Percentiles rank a stretch among this genome's conserved stretches.
These are phyloP conservation scores for Pichia sp. DNA, from an alignment of 1,139 yeast species.

Conservation along the genomic window DNA sequence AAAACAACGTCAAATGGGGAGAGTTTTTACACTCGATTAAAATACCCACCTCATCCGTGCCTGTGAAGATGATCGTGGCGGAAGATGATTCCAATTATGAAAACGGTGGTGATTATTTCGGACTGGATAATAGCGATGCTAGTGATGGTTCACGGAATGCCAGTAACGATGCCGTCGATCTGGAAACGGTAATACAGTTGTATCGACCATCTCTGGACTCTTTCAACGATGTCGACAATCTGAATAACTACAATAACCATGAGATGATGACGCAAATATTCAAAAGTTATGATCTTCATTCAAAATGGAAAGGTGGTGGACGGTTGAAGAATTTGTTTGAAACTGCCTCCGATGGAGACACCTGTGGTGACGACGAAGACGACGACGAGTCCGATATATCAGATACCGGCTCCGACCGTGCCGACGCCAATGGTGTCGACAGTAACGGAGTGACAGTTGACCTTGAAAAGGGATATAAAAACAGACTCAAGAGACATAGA, in stretches of 20 bases:
- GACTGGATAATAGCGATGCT: background rate
- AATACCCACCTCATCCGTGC: slow-evolving; percentile 8
- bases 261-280: slow-evolving; percentile 5
- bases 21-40: slow-evolving; percentile 28
- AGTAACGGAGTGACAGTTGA: slow-evolving; percentile 5
- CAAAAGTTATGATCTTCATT: slow-evolving; percentile 35
- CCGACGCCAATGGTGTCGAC: background rate
- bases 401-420: too few species aligned
- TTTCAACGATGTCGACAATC: background rate
- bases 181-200: background rate
- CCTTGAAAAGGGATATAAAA: slow-evolving; percentile 22
- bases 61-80: background rate
- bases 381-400: background rate
- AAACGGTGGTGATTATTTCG: background rate
- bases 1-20: slow-evolving; percentile 26
- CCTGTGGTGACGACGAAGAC: background rate
- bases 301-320: slow-evolving; percentile 71
- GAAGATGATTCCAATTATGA: background rate
- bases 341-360: background rate
- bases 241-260: background rate
- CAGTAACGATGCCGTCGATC: background rate
- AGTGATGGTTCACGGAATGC: background rate
- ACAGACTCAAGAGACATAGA: slow-evolving; percentile 24
- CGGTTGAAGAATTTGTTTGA: slow-evolving; percentile 56
- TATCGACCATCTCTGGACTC: background rate